These are phyloP conservation scores for Candida nemodendra DNA, from an alignment of 805 yeast species.

Conservation along the genomic window DNA sequence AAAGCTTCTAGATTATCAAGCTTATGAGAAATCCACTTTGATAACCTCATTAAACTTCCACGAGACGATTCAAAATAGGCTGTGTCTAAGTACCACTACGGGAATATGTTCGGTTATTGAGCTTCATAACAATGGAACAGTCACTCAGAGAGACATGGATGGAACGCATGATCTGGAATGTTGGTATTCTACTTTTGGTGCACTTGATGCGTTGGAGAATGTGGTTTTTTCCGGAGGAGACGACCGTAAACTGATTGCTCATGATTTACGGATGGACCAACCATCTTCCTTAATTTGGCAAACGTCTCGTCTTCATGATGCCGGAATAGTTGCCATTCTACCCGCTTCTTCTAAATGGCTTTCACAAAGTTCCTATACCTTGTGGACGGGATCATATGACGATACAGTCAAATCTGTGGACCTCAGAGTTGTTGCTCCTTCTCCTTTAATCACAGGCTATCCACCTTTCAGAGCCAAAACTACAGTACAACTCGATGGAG, in stretches of 20 bases:
- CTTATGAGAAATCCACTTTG: conserved; percentile 48
- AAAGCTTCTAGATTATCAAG: conserved; percentile 35
- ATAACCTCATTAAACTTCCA: conserved; percentile 67
- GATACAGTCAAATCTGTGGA: conserved; percentile 72
- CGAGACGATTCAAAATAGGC: conserved; percentile 34
- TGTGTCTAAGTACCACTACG: conserved; percentile 63
- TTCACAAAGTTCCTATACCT: conserved; percentile 38
- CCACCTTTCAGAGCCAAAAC: conserved; percentile 45
- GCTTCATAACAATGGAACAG: conserved; percentile 17
- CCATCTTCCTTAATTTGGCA: conserved; percentile 35
- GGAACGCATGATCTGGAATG: conserved; percentile 71
- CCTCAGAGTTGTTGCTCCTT: conserved; percentile 50
- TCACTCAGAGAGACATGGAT: conserved; percentile 25
- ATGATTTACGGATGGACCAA: conserved; percentile 56
- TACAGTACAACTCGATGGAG: conserved; percentile 71
- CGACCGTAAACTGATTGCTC: conserved; percentile 72
- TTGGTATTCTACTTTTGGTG: conserved; percentile 82
- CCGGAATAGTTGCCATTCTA: conserved; percentile 87
- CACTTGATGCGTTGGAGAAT: conserved; percentile 46
- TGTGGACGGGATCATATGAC: conserved; percentile 93
- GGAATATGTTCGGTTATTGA: conserved; percentile 56
- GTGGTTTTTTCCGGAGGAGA: conserved; percentile 89
- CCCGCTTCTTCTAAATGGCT: conserved; percentile 47
- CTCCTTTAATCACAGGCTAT: conserved; percentile 43
- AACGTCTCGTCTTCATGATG: conserved; percentile 66